A percentile compares a stretch with the other conserved stretches of the same genome.
These are phyloP conservation scores for Chrysanthemum seticuspe DNA, from an alignment of 129 eudicot genomes.

Conservation along the genomic window DNA sequence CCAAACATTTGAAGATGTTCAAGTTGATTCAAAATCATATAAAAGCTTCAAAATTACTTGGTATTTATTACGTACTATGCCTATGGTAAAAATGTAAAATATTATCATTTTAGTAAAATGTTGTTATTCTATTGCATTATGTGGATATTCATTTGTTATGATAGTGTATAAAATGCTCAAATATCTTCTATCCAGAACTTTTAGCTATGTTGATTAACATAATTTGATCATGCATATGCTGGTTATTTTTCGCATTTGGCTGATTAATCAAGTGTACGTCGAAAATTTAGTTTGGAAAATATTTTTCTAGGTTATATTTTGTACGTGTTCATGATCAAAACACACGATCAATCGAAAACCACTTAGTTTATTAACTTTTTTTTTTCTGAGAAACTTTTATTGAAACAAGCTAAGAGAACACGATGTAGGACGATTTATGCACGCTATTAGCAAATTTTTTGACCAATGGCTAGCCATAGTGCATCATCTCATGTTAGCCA, in stretches of 20 bases:
- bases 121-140: too few species aligned
- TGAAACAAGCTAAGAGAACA: constrained; percentile 15
- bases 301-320: background rate
- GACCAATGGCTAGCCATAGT: too few species aligned
- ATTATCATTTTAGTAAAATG: background rate
- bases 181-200: too few species aligned
- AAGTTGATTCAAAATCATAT: background rate
- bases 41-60: background rate
- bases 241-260: background rate
- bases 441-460: too few species aligned
- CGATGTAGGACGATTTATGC: too few species aligned
- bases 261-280: background rate
- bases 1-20: background rate
- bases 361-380: background rate
- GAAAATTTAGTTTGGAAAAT: too few species aligned
- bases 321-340: background rate
- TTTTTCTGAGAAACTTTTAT: constrained; percentile 7
- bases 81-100: background rate
- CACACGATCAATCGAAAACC: constrained; percentile 1
- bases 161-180: too few species aligned
- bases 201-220: background rate
- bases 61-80: background rate
- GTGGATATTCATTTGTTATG: too few species aligned
- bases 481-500: too few species aligned
- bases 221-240: background rate